Evolutionary conservation across 2,329 filamentous ascomycete genomes (phyloP), one percentile per base, ranked within the genome.

Genomic region (Trichoderma pleuroti): DNA sequence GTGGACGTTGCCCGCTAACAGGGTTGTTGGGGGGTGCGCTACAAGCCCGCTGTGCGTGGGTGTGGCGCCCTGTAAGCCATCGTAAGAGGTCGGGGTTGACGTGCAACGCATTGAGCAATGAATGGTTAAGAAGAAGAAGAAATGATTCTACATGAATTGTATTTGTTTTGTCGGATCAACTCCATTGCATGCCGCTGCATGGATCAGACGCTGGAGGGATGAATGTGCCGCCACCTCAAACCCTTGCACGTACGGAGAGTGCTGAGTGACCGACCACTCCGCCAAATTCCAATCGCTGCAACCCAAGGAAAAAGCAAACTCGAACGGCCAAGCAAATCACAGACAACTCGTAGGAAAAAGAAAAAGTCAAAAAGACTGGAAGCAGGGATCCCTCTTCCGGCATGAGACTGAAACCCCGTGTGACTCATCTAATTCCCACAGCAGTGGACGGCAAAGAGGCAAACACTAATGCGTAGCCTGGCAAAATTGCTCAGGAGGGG

Each of bases 371-470:
- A 69, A 32, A 69, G 54, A 42, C 8, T 28, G 6, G 49, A 77
- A 75, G 74, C 70, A 73, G 66, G 72, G 65, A 66, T 70, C 32
- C 24, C 62, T 61, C 60, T 56, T 59, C 36, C 56, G 68, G 65
- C 62, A 54, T 72, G 64, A 52, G 42, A 71, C 63, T 72, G 70
- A 74, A 74, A 75, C 74, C 52, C 61, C 52, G 71, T 74, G 71
- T 75, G 74, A 75, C 74, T 75, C 74, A 75, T 72, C 24, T 30
- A 56, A 49, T 60, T 42, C 46, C 36, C 39, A 59, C 67, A 59
- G 21, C n/a, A 28, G 5, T n/a, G n/a, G n/a, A n/a, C n/a, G n/a
- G n/a, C n/a, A 9, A 0, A 62, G 30, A 68, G 72, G 73, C 62
- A 72, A 69, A 72, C 46, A 69, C 64, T 71, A 72, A 70, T 71